phyloP scores from a whole-genome alignment of 2,329 filamentous ascomycete species.

The Celoporthe dispersa region DNA sequence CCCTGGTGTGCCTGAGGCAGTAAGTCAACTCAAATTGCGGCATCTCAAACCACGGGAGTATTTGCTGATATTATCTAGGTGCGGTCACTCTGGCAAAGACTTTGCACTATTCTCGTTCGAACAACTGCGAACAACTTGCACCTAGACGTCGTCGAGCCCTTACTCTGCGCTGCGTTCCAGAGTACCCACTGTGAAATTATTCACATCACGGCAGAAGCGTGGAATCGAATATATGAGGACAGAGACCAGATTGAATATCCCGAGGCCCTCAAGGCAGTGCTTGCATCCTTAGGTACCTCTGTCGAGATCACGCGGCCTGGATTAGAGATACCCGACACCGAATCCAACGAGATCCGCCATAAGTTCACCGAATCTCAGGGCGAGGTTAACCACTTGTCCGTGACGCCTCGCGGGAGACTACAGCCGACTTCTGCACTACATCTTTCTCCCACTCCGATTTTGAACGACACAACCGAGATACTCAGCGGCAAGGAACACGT shows the following conservation, averaged over 20 bases:
- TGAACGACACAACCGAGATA: conserved; percentile 39
- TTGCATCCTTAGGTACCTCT: conserved; percentile 64
- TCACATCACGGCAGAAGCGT: conserved; percentile 56
- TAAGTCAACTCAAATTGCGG: conserved; percentile 42
- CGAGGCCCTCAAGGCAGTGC: conserved; percentile 60
- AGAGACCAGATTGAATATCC: conserved; percentile 68
- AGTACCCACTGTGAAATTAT: conserved; percentile 62
- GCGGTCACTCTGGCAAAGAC: conserved; percentile 53
- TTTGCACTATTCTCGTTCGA: conserved; percentile 47
- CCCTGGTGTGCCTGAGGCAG: conserved; percentile 47
- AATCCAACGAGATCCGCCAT: conserved; percentile 44
- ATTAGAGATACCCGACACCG: conserved; percentile 44
- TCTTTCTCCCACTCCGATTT: conserved; percentile 40
- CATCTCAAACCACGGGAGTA: conserved; percentile 15
- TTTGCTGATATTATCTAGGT: conserved; percentile 46
- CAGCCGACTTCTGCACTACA: conserved; percentile 30
- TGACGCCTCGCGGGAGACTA: conserved; percentile 35
- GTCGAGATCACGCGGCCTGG: conserved; percentile 53
- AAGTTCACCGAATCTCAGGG: conserved; percentile 56
- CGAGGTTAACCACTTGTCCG: conserved; percentile 42
- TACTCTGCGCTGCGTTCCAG: conserved; percentile 60
- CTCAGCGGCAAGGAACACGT: conserved; percentile 25
- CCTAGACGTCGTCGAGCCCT: conserved; percentile 56
- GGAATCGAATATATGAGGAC: conserved; percentile 72
- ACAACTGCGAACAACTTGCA: conserved; percentile 47